These are phyloP conservation scores for Poronia punctata DNA, from an alignment of 495 filamentous ascomycete genomes.

Conservation along the genomic window DNA sequence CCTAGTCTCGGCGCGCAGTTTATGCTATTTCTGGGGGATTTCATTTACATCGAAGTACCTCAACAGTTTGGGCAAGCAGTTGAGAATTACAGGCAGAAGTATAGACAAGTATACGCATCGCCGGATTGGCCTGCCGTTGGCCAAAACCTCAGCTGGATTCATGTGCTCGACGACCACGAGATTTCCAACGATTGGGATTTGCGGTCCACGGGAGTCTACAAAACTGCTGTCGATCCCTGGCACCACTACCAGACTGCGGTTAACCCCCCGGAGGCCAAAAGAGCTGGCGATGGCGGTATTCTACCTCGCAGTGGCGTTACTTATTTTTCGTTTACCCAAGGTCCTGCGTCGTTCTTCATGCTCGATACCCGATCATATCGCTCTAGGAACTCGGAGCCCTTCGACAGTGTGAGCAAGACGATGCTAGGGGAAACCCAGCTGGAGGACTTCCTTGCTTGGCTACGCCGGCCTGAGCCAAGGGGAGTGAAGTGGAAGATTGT, in stretches of 20 bases:
- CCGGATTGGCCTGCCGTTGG: slow-evolving; percentile 73
- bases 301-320: slow-evolving; percentile 47
- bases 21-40: slow-evolving; percentile 98
- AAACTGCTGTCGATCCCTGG: slow-evolving; percentile 77
- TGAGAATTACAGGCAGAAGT: slow-evolving; percentile 80
- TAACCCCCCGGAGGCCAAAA: slow-evolving; percentile 64
- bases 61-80: slow-evolving; percentile 61
- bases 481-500: slow-evolving; percentile 93
- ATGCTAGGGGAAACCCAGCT: slow-evolving; percentile 83
- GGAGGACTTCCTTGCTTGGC: slow-evolving; percentile 67
- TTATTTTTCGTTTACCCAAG: slow-evolving; percentile 82
- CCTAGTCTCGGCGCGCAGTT: slow-evolving; percentile 65
- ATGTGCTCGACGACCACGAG: slow-evolving; percentile 93
- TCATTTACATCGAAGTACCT: slow-evolving; percentile 95
- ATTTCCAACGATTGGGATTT: slow-evolving; percentile 53
- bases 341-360: slow-evolving; percentile 90
- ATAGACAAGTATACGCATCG: slow-evolving; percentile 86
- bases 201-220: slow-evolving; percentile 24
- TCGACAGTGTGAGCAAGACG: slow-evolving; percentile 55
- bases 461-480: slow-evolving; percentile 57
- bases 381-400: slow-evolving; percentile 45
- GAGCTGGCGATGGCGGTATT: slow-evolving; percentile 26
- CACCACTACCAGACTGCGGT: slow-evolving; percentile 72
- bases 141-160: slow-evolving; percentile 82
- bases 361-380: slow-evolving; percentile 88